Base-by-base conservation (phyloP, 2,329 filamentous ascomycete species). In the Xylaria digitata region DNA sequence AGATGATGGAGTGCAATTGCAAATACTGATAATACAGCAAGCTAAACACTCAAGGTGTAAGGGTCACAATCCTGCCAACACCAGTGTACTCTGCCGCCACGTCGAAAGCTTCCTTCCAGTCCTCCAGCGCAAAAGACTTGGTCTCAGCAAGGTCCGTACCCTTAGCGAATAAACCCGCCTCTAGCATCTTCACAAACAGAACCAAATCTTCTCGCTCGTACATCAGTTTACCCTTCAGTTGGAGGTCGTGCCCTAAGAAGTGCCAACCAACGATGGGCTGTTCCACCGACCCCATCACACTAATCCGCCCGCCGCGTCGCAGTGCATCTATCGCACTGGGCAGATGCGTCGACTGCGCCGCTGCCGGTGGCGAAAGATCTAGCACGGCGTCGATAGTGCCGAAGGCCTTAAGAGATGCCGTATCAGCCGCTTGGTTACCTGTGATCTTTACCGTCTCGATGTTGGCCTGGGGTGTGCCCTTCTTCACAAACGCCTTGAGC, bases 361-460 rank as follows among this genome's bases (percentile, higher is more conserved):
- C 83, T 26, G 71, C 70, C 0, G 77, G 74, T 1, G 84, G 84
- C 8, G 82, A 80, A 21, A 86, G 76, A 70, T 87, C 84, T 23
- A 85, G 71, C 59, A 78, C 80, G 0, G 79, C 82, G 65, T 86
- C 83, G 30, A 81, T 73, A 1, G 71, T 56, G 0, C 75, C 77
- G 32, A 71, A 72, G 15, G 66, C 64, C 48, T 63, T 70, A 23
- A 78, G 46, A 6, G 73, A 67, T 11, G 65, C 70, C 1, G 76
- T 71, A 57, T 85, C 83, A 0, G 66, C 71, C 32, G 74, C 73
- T 8, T 77, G 73, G 66, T 85, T 78, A 6, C 82, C 82, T 0
- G 79, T 82, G 30, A 83, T 78, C 53, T 74, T 74, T 9, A 85
- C 80, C 0, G 76, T 80, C 63, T 81, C 73, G 40, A 85, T 73